phyloP scores from a whole-genome alignment of 2,329 filamentous ascomycete species.

The Fusarium verrucosum region DNA sequence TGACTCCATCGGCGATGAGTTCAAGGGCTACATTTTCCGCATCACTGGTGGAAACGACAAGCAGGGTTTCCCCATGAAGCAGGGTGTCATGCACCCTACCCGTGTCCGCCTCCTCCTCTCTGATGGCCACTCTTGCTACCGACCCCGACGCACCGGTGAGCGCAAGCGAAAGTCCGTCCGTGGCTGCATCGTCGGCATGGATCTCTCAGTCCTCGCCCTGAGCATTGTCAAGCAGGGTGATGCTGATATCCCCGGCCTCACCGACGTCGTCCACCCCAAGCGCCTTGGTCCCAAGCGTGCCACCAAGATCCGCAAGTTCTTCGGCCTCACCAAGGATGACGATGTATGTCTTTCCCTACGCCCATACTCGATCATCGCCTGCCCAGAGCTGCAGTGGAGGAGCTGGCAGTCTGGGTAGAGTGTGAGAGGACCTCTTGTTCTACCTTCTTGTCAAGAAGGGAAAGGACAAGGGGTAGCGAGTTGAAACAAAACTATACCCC shows the following conservation, averaged over 20 bases:
- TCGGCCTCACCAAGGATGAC: slow-evolving; percentile 99
- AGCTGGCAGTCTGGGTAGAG: slow-evolving; percentile 63
- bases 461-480: slow-evolving; percentile 37
- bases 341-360: slow-evolving; percentile 83
- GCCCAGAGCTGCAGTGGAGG: slow-evolving; percentile 62
- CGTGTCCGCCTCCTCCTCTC: slow-evolving; percentile 97
- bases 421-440: slow-evolving; percentile 60
- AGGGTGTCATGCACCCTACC: slow-evolving; percentile 98
- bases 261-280: slow-evolving; percentile 98
- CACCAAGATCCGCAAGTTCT: slow-evolving; percentile 99
- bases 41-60: slow-evolving; percentile 99
- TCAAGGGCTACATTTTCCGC: slow-evolving; percentile 99
- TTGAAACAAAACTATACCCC: slow-evolving; percentile 30
- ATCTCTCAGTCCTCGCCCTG: slow-evolving; percentile 94
- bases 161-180: slow-evolving; percentile 99
- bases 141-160: slow-evolving; percentile 95
- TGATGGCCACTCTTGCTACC: slow-evolving; percentile 99
- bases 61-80: slow-evolving; percentile 99
- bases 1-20: slow-evolving; percentile 97
- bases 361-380: slow-evolving; percentile 74
- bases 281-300: slow-evolving; percentile 99
- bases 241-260: slow-evolving; percentile 90
- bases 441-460: slow-evolving; percentile 2
- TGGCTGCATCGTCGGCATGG: slow-evolving; percentile 97
- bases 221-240: slow-evolving; percentile 99